Conservation (phyloP, 169 alveolate genomes). For the Pseudocohnilembus persalinus region DNA sequence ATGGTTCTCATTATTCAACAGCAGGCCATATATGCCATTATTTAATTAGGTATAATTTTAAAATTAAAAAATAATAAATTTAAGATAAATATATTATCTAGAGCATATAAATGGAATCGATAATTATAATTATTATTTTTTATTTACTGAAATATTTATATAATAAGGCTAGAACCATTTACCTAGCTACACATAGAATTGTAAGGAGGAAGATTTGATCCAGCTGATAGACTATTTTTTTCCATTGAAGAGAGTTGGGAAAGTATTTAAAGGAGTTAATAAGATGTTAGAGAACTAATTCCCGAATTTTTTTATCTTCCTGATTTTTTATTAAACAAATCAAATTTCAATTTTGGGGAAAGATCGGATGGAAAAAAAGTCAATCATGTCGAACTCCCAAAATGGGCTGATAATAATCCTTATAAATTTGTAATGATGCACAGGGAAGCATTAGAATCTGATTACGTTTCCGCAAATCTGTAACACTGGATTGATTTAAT, state of each 20-base stretch:
- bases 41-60: no score
- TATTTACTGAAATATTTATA: no score
- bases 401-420: conserved; percentile 10
- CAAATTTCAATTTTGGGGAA: conserved; percentile 39
- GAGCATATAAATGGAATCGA: no score
- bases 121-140: no score
- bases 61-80: no score
- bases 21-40: neutral
- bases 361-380: conserved; percentile 3
- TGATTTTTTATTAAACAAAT: conserved; percentile 83
- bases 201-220: conserved; percentile 65
- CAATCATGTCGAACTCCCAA: neutral
- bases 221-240: conserved; percentile 59
- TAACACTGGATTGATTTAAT: conserved; percentile 97
- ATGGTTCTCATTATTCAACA: neutral
- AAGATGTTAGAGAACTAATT: conserved; percentile 67
- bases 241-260: conserved; percentile 60
- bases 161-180: conserved; percentile 64
- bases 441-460: conserved; percentile 91
- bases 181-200: conserved; percentile 60
- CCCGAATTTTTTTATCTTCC: conserved; percentile 90
- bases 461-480: conserved; percentile 89
- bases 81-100: no score
- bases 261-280: conserved; percentile 49
- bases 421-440: conserved; percentile 8